Base-by-base conservation (phyloP, 73 alveolate species). In the Breviolum minutum region DNA sequence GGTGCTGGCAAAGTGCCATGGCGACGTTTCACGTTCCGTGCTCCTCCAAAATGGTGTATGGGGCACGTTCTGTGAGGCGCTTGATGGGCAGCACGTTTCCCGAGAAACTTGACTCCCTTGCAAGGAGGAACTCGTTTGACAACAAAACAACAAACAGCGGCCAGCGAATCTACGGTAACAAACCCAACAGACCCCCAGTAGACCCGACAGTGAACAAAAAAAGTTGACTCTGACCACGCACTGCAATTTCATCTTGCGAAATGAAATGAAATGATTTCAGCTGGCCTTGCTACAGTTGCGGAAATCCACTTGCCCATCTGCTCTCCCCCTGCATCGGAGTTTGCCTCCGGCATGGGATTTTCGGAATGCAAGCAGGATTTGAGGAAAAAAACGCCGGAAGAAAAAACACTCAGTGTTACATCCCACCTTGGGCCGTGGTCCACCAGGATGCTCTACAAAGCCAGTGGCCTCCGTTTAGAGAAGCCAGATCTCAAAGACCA, bases 261-360 rank as follows among this genome's bases (percentile, higher is more conserved):
- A 10, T 24, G 83, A 13, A 9, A 10, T 24, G 32, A 73, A 24
- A 73, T 13, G 83, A 10, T 63, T 12, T 8, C 8, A 11, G 62
- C 27, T 48, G n/a, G 64, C 96, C 96, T 92, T 60, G 97, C 97
- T 5, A 92, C 97, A 20, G 97, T 80, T 10, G 89, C 97, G 20
- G 97, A 92, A 8, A 92, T 80, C 97, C 81, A 80, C 89, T 92
- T 92, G 97, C 97, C 97, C 97, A 92, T 92, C 89, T 92, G 97
- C 97, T 92, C 97, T 14, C 97, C 89, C 30, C 97, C 97, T 5
- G 90, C 90, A 74, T 92, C 97, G 10, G 97, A 92, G 7, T 48
- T 40, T 8, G 97, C 97, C 97, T 90, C 64, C 29, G 40, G 71
- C 54, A 11, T 8, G 9, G 29, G 12, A 16, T 81, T 40, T 3